These are phyloP conservation scores for Talaromyces liani DNA, from an alignment of 495 filamentous ascomycete genomes.

Conservation along the genomic window DNA sequence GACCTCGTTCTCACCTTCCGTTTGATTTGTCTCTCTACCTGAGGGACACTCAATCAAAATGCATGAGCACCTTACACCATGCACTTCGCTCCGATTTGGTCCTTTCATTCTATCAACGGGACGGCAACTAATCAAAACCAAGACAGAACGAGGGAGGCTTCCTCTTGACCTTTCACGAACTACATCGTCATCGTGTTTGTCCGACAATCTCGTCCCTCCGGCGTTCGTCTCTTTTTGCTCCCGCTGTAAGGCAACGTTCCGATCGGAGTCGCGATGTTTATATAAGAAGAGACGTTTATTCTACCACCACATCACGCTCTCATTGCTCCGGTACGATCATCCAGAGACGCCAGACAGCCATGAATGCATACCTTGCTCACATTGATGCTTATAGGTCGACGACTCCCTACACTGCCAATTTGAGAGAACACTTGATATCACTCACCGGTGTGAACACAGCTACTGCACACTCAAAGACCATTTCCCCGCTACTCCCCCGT, in stretches of 20 bases:
- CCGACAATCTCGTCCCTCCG: background rate
- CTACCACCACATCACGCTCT: background rate
- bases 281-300: background rate
- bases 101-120: background rate
- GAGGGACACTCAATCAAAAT: background rate
- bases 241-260: background rate
- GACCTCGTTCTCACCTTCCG: background rate
- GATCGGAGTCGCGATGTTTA: conserved; percentile 1
- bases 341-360: background rate
- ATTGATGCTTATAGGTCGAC: background rate
- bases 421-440: background rate
- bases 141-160: background rate
- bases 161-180: background rate
- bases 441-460: background rate
- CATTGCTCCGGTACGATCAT: background rate
- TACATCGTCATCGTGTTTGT: background rate
- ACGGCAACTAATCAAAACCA: background rate
- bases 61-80: background rate
- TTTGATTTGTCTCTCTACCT: background rate
- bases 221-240: background rate
- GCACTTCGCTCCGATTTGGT: background rate
- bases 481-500: background rate
- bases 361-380: background rate
- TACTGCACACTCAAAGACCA: background rate
- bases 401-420: background rate